Conservation (phyloP, 345 rosid genomes). For the Citrus reticulata region DNA sequence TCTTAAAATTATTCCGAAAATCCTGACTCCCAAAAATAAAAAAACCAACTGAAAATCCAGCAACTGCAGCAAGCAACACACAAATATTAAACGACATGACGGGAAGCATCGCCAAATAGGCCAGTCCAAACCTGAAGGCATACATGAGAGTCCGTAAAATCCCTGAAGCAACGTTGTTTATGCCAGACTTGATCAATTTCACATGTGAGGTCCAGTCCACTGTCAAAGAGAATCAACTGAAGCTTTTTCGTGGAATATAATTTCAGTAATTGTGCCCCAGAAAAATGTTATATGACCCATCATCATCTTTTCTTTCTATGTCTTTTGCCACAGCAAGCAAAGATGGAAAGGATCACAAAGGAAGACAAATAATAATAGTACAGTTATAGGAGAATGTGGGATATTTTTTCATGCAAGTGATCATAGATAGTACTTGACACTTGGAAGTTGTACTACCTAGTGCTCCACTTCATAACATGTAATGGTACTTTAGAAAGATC, state of each 20-base stretch:
- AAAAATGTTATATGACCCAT: conserved; percentile 20
- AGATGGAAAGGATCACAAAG: not conserved
- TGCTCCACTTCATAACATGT: not conserved
- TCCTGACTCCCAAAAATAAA: conserved; percentile 22
- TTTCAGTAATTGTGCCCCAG: conserved; percentile 21
- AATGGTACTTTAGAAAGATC: not conserved
- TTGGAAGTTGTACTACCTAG: not conserved
- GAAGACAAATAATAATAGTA: not conserved
- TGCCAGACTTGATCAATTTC: conserved; percentile 15
- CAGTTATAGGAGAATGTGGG: not conserved
- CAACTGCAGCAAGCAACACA: conserved; percentile 22
- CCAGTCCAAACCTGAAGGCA: conserved; percentile 9
- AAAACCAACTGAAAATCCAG: conserved; percentile 25
- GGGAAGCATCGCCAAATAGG: conserved; percentile 30
- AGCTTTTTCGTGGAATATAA: conserved; percentile 24
- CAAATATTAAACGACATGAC: conserved; percentile 34
- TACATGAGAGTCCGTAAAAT: conserved; percentile 20
- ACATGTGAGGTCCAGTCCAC: conserved; percentile 37
- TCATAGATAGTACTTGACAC: not conserved
- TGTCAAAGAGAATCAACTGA: conserved; percentile 17
- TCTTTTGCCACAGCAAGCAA: not conserved
- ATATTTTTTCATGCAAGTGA: not conserved
- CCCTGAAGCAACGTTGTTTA: not conserved
- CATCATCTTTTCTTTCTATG: not conserved
- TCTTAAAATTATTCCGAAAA: conserved; percentile 4